These are phyloP conservation scores for Pluteus cervinus DNA, from an alignment of 768 basidiomycete species.

Conservation along the genomic window DNA sequence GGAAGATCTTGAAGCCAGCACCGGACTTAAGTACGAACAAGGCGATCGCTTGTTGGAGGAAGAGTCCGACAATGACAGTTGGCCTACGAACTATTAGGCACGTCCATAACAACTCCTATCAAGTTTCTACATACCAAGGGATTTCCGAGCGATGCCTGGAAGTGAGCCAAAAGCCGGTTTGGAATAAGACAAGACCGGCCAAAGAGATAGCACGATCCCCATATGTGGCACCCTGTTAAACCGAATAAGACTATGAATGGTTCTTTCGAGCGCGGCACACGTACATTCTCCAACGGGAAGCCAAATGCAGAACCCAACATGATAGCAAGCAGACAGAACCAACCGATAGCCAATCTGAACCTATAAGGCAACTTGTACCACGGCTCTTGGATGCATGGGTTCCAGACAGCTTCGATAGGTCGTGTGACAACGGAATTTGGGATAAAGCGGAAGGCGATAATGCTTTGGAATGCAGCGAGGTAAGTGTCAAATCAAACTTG, in stretches of 20 bases:
- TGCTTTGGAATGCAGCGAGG: conserved; percentile 26
- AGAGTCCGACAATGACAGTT: conserved; percentile 83
- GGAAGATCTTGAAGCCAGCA: conserved; percentile 82
- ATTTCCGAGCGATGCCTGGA: conserved; percentile 60
- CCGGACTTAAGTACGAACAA: conserved; percentile 83
- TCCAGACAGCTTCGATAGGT: conserved; percentile 72
- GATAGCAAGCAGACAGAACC: conserved; percentile 70
- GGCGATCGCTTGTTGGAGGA: conserved; percentile 80
- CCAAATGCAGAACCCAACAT: conserved; percentile 88
- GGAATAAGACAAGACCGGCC: conserved; percentile 75
- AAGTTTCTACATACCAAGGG: conserved; percentile 50
- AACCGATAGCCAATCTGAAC: conserved; percentile 59
- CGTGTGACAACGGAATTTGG: conserved; percentile 63
- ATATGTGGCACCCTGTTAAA: conserved; percentile 42
- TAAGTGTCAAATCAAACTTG: neutral
- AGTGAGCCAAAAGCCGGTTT: conserved; percentile 63
- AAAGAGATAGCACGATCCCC: conserved; percentile 80
- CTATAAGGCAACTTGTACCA: conserved; percentile 52
- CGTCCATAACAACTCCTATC: neutral
- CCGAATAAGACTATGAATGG: conserved; percentile 9
- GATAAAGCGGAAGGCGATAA: conserved; percentile 83
- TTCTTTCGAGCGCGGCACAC: conserved; percentile 12
- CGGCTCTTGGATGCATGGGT: conserved; percentile 56
- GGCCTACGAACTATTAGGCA: conserved; percentile 40
- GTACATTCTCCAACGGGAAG: conserved; percentile 53